A percentile compares a stretch with the other conserved stretches of the same genome.
Evolutionary conservation across 345 rosid genomes (phyloP).

Genomic region (Linum trigynum): DNA sequence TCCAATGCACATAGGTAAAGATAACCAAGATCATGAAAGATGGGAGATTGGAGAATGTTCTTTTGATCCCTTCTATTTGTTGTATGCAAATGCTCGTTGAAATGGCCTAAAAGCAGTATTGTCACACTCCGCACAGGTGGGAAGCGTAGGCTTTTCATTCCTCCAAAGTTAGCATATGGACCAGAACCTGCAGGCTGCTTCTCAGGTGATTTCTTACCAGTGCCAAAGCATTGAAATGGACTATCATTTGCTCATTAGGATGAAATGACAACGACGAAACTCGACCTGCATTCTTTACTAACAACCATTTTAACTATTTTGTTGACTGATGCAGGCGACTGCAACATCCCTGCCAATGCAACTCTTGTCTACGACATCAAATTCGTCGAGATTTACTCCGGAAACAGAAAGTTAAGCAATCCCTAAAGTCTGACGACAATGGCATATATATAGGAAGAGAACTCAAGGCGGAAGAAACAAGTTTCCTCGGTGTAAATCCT

Average conservation of each 20-base stretch:
- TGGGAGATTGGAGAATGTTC: neutral
- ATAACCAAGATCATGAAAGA: neutral
- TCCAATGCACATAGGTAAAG: slow-evolving; percentile 75
- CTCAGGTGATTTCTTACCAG: slow-evolving; percentile 40
- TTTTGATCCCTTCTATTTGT: neutral
- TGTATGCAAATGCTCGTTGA: too few species aligned
- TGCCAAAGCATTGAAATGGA: neutral
- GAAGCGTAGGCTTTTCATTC: slow-evolving; percentile 77
- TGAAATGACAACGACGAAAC: neutral
- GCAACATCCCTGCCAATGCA: slow-evolving; percentile 91
- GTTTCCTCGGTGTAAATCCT: neutral
- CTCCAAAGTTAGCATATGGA: slow-evolving; percentile 82
- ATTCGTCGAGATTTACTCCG: slow-evolving; percentile 61
- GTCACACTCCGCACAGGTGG: slow-evolving; percentile 40
- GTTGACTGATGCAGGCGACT: slow-evolving; percentile 49
- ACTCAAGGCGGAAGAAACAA: neutral
- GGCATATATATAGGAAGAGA: neutral
- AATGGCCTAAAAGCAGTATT: neutral
- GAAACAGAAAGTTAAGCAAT: slow-evolving; percentile 51
- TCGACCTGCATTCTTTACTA: too few species aligned
- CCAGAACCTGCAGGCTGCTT: slow-evolving; percentile 99
- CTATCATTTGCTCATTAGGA: slow-evolving; percentile 1
- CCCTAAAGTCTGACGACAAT: neutral
- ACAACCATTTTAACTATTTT: too few species aligned
- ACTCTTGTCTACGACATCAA: slow-evolving; percentile 81